Evolutionary conservation across 1,284 basidiomycete species (phyloP).

Genomic region (Exobasidium rhododendri): DNA sequence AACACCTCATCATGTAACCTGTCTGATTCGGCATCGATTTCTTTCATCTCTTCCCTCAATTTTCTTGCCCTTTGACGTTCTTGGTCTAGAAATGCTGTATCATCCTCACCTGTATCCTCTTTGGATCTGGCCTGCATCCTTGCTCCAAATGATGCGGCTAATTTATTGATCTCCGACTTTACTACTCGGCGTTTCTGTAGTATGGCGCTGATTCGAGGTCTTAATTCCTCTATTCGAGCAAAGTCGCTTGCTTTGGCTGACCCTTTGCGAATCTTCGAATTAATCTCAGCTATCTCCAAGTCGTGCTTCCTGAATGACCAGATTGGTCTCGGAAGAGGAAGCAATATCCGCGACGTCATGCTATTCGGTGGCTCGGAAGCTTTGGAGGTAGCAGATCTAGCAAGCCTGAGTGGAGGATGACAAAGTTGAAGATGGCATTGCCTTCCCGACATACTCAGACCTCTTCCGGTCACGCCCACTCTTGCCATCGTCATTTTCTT

Average conservation of each 20-base stretch:
- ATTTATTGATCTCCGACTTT: neutral
- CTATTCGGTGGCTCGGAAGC: no score
- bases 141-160: neutral
- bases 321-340: slow-evolving; percentile 1
- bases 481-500: no score
- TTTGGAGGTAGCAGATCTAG: no score
- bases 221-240: slow-evolving; percentile 1
- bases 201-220: neutral
- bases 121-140: neutral
- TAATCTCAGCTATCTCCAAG: neutral
- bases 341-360: no score
- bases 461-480: no score
- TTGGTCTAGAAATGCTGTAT: slow-evolving; percentile 77
- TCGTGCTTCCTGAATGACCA: slow-evolving; percentile 2
- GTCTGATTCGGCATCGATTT: slow-evolving; percentile 72
- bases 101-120: slow-evolving; percentile 73
- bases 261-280: slow-evolving; percentile 9
- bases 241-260: slow-evolving; percentile 8
- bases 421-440: no score
- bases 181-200: neutral
- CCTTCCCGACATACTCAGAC: no score
- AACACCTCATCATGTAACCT: slow-evolving; percentile 72
- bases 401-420: no score
- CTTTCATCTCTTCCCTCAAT: slow-evolving; percentile 76
- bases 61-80: slow-evolving; percentile 92